Conservation (phyloP, 345 rosid genomes). For the Trapa bicornis region DNA sequence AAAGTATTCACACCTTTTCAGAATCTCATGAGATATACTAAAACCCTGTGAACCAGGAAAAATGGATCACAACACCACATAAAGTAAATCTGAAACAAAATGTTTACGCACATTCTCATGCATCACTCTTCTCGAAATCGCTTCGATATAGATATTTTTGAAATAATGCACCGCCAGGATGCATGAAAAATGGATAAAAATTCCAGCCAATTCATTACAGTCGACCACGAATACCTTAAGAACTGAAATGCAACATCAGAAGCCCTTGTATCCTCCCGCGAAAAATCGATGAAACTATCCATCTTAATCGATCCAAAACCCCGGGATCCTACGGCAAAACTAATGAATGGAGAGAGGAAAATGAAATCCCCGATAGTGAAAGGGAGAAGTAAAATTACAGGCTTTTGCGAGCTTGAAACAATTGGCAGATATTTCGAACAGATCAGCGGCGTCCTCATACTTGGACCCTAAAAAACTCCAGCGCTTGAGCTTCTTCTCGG, state of each 20-base stretch:
- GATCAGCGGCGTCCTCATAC: constrained; percentile 66
- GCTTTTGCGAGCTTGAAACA: constrained; percentile 66
- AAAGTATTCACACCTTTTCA: background rate
- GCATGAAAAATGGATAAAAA: background rate
- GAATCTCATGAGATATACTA: background rate
- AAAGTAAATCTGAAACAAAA: background rate
- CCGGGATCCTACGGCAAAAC: background rate
- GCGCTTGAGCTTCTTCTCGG: constrained; percentile 52
- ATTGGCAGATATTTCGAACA: constrained; percentile 62
- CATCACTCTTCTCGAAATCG: background rate
- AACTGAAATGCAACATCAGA: background rate
- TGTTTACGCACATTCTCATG: background rate
- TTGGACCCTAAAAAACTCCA: constrained; percentile 63
- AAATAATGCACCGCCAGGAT: background rate
- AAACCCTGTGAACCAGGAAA: background rate
- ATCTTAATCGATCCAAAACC: background rate
- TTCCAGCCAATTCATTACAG: background rate
- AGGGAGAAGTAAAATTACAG: constrained; percentile 16
- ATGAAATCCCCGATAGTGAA: background rate
- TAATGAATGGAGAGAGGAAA: background rate
- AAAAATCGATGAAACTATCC: background rate
- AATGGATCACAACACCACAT: background rate
- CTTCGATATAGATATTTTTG: background rate
- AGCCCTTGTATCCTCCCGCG: background rate
- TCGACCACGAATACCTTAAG: background rate